Evolutionary conservation across 2,329 filamentous ascomycete species (phyloP).

Genomic region (Penicillium sp.): DNA sequence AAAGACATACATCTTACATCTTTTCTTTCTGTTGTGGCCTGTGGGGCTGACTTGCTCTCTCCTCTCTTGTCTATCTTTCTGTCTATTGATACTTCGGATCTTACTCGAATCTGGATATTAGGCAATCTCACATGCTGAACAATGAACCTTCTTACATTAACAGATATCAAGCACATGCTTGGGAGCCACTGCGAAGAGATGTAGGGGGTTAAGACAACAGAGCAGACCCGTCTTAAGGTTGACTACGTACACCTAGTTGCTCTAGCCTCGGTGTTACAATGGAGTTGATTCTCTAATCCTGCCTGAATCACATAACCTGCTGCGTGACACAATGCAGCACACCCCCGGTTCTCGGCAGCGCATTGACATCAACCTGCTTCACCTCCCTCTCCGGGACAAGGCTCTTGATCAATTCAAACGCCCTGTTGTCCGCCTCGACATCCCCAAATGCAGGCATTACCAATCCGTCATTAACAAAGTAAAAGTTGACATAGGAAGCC

Average conservation of each 20-base stretch:
- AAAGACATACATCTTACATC: conserved; percentile 11
- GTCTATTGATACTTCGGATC: not conserved
- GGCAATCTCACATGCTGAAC: too few relatives aligned
- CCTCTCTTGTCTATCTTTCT: not conserved
- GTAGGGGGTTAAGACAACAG: not conserved
- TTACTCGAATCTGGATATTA: too few relatives aligned
- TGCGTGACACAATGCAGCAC: conserved; percentile 36
- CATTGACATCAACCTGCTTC: conserved; percentile 28
- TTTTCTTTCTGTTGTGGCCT: not conserved
- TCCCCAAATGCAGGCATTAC: conserved; percentile 32
- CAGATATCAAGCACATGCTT: too few relatives aligned
- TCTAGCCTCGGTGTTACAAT: too few relatives aligned
- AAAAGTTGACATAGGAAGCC: conserved; percentile 34
- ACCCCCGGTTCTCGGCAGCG: conserved; percentile 30
- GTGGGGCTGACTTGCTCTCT: not conserved
- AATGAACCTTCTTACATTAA: too few relatives aligned
- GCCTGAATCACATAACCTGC: conserved; percentile 24
- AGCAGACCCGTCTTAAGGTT: not conserved
- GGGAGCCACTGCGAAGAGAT: too few relatives aligned
- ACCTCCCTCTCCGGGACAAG: conserved; percentile 31
- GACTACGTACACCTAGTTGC: too few relatives aligned
- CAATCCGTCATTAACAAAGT: conserved; percentile 32
- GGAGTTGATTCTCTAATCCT: not conserved
- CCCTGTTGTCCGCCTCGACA: conserved; percentile 21
- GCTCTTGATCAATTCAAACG: conserved; percentile 23